phyloP scores from a whole-genome alignment of 1,139 yeast genomes.

The Saccharomyces hybrid region DNA sequence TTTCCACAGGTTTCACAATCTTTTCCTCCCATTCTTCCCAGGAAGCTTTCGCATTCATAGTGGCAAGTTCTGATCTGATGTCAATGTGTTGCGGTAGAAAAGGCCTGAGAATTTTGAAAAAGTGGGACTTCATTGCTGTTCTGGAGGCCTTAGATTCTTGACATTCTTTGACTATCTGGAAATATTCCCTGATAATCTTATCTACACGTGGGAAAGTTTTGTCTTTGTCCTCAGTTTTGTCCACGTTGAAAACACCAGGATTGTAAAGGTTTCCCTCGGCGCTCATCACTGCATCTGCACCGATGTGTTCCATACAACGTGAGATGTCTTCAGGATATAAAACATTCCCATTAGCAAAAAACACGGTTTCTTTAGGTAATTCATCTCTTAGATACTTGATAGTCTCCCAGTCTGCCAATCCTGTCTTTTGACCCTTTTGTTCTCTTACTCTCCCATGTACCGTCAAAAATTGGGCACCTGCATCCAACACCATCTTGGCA shows the following conservation, averaged over 20 bases:
- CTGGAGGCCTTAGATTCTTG: conserved; percentile 68
- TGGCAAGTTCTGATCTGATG: conserved; percentile 66
- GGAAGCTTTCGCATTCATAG: conserved; percentile 37
- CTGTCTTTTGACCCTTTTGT: conserved; percentile 95
- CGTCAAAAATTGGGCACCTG: conserved; percentile 94
- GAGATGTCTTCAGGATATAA: conserved; percentile 73
- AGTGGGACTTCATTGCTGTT: conserved; percentile 85
- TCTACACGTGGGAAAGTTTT: conserved; percentile 83
- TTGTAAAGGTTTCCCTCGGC: conserved; percentile 94
- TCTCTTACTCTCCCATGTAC: conserved; percentile 95
- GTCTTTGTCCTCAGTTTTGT: conserved; percentile 40
- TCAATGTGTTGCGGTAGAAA: conserved; percentile 71
- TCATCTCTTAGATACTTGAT: conserved; percentile 70
- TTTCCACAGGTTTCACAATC: conserved; percentile 63
- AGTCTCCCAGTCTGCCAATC: conserved; percentile 88
- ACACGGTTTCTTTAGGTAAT: conserved; percentile 74
- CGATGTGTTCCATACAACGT: conserved; percentile 55
- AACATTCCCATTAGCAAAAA: conserved; percentile 90
- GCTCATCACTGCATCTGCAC: conserved; percentile 91
- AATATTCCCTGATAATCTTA: conserved; percentile 72
- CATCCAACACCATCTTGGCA: conserved; percentile 83
- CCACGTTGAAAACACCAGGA: conserved; percentile 69
- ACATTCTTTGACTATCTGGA: conserved; percentile 60
- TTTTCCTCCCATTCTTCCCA: conserved; percentile 54
- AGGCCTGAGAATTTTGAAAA: conserved; percentile 77